phyloP scores from a whole-genome alignment of 2,329 filamentous ascomycete genomes.

The Colletotrichum gigasporum region DNA sequence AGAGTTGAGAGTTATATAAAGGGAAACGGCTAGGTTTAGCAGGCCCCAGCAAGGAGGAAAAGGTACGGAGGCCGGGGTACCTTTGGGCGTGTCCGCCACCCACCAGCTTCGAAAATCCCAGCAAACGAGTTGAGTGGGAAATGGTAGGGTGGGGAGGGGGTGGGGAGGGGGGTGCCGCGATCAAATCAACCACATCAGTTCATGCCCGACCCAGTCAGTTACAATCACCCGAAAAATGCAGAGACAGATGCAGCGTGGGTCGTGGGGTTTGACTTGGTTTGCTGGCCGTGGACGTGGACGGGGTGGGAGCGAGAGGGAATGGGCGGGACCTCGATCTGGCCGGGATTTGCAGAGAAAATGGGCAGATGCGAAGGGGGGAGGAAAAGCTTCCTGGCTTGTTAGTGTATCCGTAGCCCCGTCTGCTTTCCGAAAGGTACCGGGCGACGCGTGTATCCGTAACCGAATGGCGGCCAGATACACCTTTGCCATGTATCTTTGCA shows the following conservation, averaged over 20 bases:
- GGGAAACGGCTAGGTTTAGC: conserved; percentile 14
- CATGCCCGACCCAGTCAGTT: conserved; percentile 9
- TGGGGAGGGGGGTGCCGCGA: conserved; percentile 22
- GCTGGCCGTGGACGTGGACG: too few relatives aligned
- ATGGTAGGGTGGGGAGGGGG: conserved; percentile 21
- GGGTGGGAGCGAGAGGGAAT: too few relatives aligned
- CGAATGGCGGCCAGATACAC: background rate
- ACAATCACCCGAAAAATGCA: conserved; percentile 21
- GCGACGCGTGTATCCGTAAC: conserved; percentile 26
- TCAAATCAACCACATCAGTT: conserved; percentile 26
- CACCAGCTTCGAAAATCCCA: conserved; percentile 31
- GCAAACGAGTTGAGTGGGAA: conserved; percentile 31
- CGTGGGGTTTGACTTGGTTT: conserved; percentile 24
- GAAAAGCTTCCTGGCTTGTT: conserved; percentile 14
- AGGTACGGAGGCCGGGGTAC: conserved; percentile 30
- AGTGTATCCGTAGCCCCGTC: background rate
- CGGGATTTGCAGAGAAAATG: conserved; percentile 15
- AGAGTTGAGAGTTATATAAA: conserved; percentile 28
- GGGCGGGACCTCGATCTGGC: conserved; percentile 18
- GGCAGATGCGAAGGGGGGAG: background rate
- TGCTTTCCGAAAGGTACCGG: conserved; percentile 16
- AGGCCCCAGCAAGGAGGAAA: conserved; percentile 22
- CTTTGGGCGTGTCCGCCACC: conserved; percentile 31
- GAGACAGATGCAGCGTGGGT: conserved; percentile 17
- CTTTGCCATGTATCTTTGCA: too few relatives aligned